phyloP scores from a whole-genome alignment of 495 filamentous ascomycete species.

The Aspergillus wentii region DNA sequence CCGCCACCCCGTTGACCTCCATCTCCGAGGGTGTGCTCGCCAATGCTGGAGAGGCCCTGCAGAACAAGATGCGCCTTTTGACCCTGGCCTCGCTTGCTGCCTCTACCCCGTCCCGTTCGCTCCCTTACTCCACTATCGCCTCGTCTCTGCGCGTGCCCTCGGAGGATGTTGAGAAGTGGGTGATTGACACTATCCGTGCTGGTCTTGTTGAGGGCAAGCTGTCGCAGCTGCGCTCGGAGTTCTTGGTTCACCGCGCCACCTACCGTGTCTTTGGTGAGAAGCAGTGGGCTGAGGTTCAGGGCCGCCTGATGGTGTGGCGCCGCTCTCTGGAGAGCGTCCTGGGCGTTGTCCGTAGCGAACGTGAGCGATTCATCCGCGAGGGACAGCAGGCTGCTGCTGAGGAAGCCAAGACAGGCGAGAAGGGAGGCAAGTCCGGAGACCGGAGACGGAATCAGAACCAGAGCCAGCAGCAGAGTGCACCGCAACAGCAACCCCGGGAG shows the following conservation, averaged over 20 bases:
- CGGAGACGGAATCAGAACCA: constrained; percentile 26
- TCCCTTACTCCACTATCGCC: constrained; percentile 79
- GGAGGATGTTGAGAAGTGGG: constrained; percentile 93
- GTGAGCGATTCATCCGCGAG: constrained; percentile 56
- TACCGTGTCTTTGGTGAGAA: constrained; percentile 96
- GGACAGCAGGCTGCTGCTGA: constrained; percentile 32
- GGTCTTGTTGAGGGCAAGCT: constrained; percentile 93
- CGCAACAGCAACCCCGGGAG: constrained; percentile 24
- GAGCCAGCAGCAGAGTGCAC: constrained; percentile 18
- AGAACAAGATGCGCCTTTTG: constrained; percentile 91
- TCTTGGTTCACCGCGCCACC: constrained; percentile 89
- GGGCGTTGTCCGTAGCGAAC: constrained; percentile 68
- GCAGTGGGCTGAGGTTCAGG: constrained; percentile 94
- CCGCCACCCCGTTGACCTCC: constrained; percentile 33
- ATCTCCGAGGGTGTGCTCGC: constrained; percentile 42
- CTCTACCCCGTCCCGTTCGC: constrained; percentile 69
- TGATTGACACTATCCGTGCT: constrained; percentile 94
- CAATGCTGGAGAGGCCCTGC: constrained; percentile 70
- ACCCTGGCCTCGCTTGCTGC: constrained; percentile 89
- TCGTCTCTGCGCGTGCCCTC: constrained; percentile 72
- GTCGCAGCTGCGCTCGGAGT: constrained; percentile 82
- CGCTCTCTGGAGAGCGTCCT: constrained; percentile 69
- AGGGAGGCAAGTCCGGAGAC: constrained; percentile 25
- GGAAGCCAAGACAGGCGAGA: constrained; percentile 23
- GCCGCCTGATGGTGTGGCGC: constrained; percentile 85